Percentiles rank a stretch among this genome's conserved stretches.
Conservation (phyloP, 805 yeast species). For the Nakazawaea pomicola region DNA sequence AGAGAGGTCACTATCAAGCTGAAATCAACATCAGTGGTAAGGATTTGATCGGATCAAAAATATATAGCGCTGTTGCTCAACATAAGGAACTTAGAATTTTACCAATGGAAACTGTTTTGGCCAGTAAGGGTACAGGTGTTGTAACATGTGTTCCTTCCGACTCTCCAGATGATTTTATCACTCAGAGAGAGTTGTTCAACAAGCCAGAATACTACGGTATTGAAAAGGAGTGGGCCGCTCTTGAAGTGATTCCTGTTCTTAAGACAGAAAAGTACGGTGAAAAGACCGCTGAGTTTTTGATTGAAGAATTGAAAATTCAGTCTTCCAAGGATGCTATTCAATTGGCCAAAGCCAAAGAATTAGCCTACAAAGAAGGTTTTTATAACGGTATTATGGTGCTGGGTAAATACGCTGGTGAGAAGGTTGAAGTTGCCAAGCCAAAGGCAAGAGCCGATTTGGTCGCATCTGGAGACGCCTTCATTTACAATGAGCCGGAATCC, state of each 20-base stretch:
- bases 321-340: slow-evolving; percentile 89
- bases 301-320: slow-evolving; percentile 83
- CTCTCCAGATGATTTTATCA: slow-evolving; percentile 95
- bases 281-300: slow-evolving; percentile 76
- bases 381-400: slow-evolving; percentile 79
- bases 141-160: slow-evolving; percentile 99
- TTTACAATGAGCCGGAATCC: slow-evolving; percentile 92
- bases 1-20: slow-evolving; percentile 72
- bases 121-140: slow-evolving; percentile 96
- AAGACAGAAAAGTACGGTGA: slow-evolving; percentile 85
- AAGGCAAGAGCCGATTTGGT: slow-evolving; percentile 80
- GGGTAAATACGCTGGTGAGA: slow-evolving; percentile 84
- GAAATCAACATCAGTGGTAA: slow-evolving; percentile 60
- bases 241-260: slow-evolving; percentile 70
- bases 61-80: slow-evolving; percentile 77
- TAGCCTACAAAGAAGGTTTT: slow-evolving; percentile 94
- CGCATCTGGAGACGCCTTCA: slow-evolving; percentile 74
- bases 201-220: slow-evolving; percentile 89
- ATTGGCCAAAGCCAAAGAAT: slow-evolving; percentile 88
- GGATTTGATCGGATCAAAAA: slow-evolving; percentile 77
- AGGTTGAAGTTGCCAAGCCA: slow-evolving; percentile 87
- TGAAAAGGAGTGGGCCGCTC: slow-evolving; percentile 78
- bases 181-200: slow-evolving; percentile 75
- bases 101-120: slow-evolving; percentile 97
- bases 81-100: slow-evolving; percentile 70